These are phyloP conservation scores for Rhizopus arrhizus DNA, from an alignment of 371 early-diverging fungal genomes.

Conservation along the genomic window DNA sequence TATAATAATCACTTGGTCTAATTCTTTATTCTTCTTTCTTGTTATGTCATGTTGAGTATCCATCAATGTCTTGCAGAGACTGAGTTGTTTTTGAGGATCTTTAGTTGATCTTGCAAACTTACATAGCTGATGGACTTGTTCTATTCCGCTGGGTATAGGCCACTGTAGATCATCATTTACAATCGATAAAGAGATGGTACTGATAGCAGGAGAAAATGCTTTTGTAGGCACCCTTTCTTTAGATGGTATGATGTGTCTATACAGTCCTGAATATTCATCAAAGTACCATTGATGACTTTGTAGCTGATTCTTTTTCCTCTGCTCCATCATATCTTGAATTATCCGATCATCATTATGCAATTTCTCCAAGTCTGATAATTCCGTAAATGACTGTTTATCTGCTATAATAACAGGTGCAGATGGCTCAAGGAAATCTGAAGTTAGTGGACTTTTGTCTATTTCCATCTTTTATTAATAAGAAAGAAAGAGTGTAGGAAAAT, in stretches of 20 bases:
- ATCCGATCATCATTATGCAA: conserved; percentile 6
- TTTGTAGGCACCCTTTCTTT: background rate
- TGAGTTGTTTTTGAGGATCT: conserved; percentile 17
- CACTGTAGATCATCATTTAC: conserved; percentile 1
- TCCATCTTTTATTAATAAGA: too few species aligned
- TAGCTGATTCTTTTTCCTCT: conserved; percentile 9
- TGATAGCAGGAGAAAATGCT: background rate
- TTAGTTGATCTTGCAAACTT: conserved; percentile 17
- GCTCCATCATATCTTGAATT: conserved; percentile 3
- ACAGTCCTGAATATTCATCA: conserved; percentile 42
- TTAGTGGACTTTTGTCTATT: too few species aligned
- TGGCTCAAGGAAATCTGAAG: background rate
- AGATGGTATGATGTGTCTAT: conserved; percentile 27
- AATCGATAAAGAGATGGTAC: background rate
- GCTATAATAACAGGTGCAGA: background rate
- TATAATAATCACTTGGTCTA: conserved; percentile 58
- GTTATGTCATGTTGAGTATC: conserved; percentile 19
- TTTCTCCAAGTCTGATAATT: background rate
- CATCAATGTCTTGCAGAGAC: conserved; percentile 26
- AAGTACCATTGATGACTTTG: conserved; percentile 38
- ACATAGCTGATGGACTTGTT: conserved; percentile 21
- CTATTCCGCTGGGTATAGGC: conserved; percentile 7
- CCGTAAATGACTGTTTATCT: conserved; percentile 1
- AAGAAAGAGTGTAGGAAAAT: too few species aligned
- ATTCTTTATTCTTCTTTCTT: conserved; percentile 21